A percentile compares a stretch with the other conserved stretches of the same genome.
phyloP scores from a whole-genome alignment of 1,284 basidiomycete species.

The Amylostereum areolatum region DNA sequence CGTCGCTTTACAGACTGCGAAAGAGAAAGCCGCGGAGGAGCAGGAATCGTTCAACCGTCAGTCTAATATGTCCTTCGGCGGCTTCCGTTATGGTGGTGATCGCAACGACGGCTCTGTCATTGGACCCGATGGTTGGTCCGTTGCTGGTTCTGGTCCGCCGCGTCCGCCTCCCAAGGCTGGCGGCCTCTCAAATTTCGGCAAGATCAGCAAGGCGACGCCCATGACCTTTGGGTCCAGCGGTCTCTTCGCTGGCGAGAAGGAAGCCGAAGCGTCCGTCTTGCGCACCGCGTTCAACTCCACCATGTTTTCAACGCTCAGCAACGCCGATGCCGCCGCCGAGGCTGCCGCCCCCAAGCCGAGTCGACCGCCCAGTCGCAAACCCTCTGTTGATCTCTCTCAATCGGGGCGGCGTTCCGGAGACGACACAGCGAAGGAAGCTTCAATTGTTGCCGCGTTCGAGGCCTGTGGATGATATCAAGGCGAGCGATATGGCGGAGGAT shows the following conservation, averaged over 20 bases:
- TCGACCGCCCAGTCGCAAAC: too few relatives aligned
- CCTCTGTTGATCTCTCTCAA: too few relatives aligned
- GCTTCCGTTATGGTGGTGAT: conserved; percentile 80
- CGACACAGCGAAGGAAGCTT: too few relatives aligned
- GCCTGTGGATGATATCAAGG: too few relatives aligned
- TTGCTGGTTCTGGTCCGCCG: conserved; percentile 57
- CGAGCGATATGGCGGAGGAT: too few relatives aligned
- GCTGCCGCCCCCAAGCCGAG: too few relatives aligned
- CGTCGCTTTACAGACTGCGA: conserved; percentile 50
- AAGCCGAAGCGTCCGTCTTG: conserved; percentile 60
- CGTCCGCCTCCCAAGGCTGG: conserved; percentile 73
- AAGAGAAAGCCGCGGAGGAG: conserved; percentile 65
- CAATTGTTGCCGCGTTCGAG: too few relatives aligned
- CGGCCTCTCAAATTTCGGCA: conserved; percentile 83
- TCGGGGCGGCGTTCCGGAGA: too few relatives aligned
- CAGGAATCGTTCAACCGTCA: conserved; percentile 49
- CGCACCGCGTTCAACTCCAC: conserved; percentile 77
- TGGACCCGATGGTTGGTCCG: conserved; percentile 82
- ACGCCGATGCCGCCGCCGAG: conserved; percentile 33
- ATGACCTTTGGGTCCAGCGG: conserved; percentile 64
- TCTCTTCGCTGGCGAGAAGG: conserved; percentile 34
- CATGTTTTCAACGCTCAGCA: conserved; percentile 80
- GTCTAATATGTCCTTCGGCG: conserved; percentile 64
- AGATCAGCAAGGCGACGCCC: conserved; percentile 65
- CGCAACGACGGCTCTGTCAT: conserved; percentile 49